Evolutionary conservation across 2,329 filamentous ascomycete genomes (phyloP), one percentile per base, ranked within the genome.

Genomic region (Colletotrichum coccodes): DNA sequence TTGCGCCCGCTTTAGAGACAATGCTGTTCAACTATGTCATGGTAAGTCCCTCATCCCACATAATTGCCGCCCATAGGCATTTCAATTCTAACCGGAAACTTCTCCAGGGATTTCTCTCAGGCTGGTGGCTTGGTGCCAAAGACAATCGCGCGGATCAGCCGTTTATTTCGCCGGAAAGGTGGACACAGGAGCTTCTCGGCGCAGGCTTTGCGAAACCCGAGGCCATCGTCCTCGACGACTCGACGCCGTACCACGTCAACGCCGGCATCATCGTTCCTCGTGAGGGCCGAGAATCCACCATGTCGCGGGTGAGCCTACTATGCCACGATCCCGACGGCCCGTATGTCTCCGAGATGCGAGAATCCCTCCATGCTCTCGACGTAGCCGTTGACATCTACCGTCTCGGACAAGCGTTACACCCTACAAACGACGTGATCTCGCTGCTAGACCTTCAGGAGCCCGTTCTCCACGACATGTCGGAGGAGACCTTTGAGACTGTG

Each of bases 71-170:
- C n/a, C n/a, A n/a, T n/a, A n/a, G n/a, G n/a, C n/a, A n/a, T 38
- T 14, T 38, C 34, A 7, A 21, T n/a, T 6, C 46, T 49, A 28
- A 49, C 46, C 18, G 7, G n/a, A 49, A 7, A 9, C n/a, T 9
- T 49, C 26, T 49, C 46, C n/a, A 49, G 46, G 77, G 78, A 3
- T 60, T 72, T 0, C 69, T 78, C 5, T 64, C 75, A 0, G 76
- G 75, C 9, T 81, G 80, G 79, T 81, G 79, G 79, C 68, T 77
- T 2, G 78, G 79, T 7, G 14, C 14, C 7, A 63, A 59, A 8
- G 71, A 73, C 1, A 76, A 79, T 18, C 71, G 9, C 72, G 78
- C 8, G 11, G 46, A 3, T 4, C 71, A 73, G 49, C 78, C 79
- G 3, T 75, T 71, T 26, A 64, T 79, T 18, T 49, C 68, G 34